phyloP scores from a whole-genome alignment of 148 eudicot species.

The Spergularia bocconei region DNA sequence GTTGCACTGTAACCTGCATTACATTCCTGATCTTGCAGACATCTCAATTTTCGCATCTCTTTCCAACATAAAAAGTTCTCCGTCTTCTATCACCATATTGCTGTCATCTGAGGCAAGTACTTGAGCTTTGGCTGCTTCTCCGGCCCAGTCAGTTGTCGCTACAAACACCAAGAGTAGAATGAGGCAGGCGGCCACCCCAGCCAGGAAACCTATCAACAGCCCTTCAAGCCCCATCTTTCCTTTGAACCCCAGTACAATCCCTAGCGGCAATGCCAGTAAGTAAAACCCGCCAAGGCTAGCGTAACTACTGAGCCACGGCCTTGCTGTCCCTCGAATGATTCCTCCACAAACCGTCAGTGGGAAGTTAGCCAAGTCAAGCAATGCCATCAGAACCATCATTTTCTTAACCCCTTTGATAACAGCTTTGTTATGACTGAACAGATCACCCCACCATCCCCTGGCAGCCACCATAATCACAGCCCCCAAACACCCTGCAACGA shows the following conservation, averaged over 20 bases:
- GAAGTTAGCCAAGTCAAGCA: slow-evolving; percentile 65
- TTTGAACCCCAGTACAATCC: slow-evolving; percentile 54
- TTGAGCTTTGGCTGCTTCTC: slow-evolving; percentile 68
- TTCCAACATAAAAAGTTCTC: neutral
- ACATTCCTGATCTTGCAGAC: neutral
- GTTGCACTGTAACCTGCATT: neutral
- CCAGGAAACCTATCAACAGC: slow-evolving; percentile 62
- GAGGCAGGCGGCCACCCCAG: slow-evolving; percentile 53
- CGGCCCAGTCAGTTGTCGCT: slow-evolving; percentile 57
- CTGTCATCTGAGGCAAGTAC: slow-evolving; percentile 28
- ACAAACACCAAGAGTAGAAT: slow-evolving; percentile 52
- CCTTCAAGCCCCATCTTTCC: slow-evolving; percentile 65
- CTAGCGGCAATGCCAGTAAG: slow-evolving; percentile 65
- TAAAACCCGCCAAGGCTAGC: slow-evolving; percentile 77
- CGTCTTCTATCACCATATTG: slow-evolving; percentile 5
- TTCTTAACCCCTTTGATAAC: slow-evolving; percentile 51
- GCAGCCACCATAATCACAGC: slow-evolving; percentile 43
- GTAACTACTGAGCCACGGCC: slow-evolving; percentile 62
- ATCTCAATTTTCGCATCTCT: neutral
- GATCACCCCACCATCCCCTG: slow-evolving; percentile 53
- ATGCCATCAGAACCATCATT: slow-evolving; percentile 64
- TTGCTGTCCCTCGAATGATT: slow-evolving; percentile 70
- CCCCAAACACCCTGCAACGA: slow-evolving; percentile 44
- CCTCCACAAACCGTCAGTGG: slow-evolving; percentile 68
- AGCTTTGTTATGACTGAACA: slow-evolving; percentile 54